These are phyloP conservation scores for Orbilia brochopaga DNA, from an alignment of 2,329 filamentous ascomycete species.

Conservation along the genomic window DNA sequence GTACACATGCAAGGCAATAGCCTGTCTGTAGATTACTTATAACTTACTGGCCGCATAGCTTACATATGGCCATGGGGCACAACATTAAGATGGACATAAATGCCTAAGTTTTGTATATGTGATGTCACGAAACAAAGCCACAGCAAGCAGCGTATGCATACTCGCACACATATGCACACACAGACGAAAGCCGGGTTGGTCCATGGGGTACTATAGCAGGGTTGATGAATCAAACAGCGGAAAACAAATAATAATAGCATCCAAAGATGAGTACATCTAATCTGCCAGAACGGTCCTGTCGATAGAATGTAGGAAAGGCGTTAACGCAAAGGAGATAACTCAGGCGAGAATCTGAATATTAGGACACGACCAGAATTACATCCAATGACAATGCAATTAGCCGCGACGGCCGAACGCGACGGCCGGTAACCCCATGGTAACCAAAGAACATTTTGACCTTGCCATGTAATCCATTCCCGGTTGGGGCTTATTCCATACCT, in stretches of 20 bases:
- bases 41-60: no score
- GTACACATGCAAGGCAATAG: no score
- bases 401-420: background rate
- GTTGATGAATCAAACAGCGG: background rate
- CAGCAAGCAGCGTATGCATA: no score
- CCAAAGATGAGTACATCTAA: background rate
- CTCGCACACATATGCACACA: no score
- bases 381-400: background rate
- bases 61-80: no score
- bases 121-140: no score
- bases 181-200: background rate
- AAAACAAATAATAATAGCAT: background rate
- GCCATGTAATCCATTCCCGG: slow-evolving; percentile 7
- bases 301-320: background rate
- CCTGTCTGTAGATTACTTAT: no score
- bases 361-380: background rate
- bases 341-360: background rate
- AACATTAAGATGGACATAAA: no score
- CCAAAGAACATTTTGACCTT: slow-evolving; percentile 21
- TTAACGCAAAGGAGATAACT: background rate
- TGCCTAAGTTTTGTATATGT: no score
- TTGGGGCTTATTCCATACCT: slow-evolving; percentile 8
- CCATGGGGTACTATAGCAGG: background rate
- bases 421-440: slow-evolving; percentile 9
- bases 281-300: background rate